Percentiles rank a stretch among this genome's conserved stretches.
Conservation (phyloP, 345 rosid genomes). For the Salix purpurea region DNA sequence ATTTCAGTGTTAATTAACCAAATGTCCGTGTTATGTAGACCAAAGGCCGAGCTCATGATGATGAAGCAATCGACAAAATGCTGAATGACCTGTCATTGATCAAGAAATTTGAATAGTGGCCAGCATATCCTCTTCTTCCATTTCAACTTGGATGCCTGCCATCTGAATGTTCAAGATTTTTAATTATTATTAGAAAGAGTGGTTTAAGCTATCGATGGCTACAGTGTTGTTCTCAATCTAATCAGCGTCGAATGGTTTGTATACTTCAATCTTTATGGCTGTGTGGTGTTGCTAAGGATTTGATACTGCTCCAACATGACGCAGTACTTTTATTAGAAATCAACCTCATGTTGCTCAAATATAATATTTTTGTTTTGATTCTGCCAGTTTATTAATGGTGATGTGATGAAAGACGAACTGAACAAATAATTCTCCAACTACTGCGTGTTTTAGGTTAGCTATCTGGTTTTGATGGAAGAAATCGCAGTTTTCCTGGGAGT, state of each 20-base stretch:
- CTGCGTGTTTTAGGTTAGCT: background rate
- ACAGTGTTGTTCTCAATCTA: background rate
- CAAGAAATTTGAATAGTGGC: conserved; percentile 70
- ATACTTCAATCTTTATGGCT: background rate
- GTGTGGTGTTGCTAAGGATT: background rate
- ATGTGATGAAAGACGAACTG: background rate
- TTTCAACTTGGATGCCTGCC: too few species aligned
- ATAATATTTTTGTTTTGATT: background rate
- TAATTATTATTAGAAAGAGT: background rate
- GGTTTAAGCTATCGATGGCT: background rate
- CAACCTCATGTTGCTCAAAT: background rate
- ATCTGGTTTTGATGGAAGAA: background rate
- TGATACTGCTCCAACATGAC: background rate
- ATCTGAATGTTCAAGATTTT: background rate
- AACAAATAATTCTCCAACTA: background rate
- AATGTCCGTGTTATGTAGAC: conserved; percentile 43
- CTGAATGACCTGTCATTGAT: conserved; percentile 75
- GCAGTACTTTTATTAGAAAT: background rate
- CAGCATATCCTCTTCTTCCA: background rate
- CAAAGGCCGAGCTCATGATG: conserved; percentile 77
- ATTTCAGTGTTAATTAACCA: background rate
- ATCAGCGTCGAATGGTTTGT: background rate
- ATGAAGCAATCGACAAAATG: conserved; percentile 90
- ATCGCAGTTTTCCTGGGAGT: too few species aligned
- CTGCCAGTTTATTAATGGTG: background rate